Conservation (phyloP, 306 rosid species). For the Canavalia gladiata region DNA sequence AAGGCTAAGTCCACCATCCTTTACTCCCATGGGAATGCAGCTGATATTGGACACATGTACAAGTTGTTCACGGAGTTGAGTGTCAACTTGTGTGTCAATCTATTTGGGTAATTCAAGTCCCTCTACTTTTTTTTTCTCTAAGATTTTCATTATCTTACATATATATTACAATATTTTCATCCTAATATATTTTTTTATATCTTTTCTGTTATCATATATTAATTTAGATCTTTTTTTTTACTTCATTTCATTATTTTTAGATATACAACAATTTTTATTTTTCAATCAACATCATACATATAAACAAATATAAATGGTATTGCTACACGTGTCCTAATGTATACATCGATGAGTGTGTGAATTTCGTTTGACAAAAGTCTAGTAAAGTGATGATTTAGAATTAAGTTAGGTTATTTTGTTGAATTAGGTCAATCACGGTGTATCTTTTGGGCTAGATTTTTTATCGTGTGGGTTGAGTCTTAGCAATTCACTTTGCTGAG, state of each 20-base stretch:
- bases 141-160: no score
- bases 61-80: slow-evolving; percentile 78
- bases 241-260: no score
- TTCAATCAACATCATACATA: not conserved
- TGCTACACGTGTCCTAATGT: not conserved
- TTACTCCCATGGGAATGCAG: slow-evolving; percentile 86
- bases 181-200: no score
- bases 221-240: no score
- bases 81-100: slow-evolving; percentile 70
- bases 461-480: not conserved
- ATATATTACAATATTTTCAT: no score
- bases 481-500: slow-evolving; percentile 22
- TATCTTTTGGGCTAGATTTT: not conserved
- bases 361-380: not conserved
- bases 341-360: not conserved
- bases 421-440: not conserved
- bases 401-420: not conserved
- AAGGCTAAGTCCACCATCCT: slow-evolving; percentile 80
- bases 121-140: not conserved
- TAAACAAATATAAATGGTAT: not conserved
- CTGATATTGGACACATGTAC: slow-evolving; percentile 83
- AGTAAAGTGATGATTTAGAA: not conserved
- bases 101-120: slow-evolving; percentile 65
- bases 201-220: no score
- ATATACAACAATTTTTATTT: not conserved